Evolutionary conservation across 2,329 filamentous ascomycete species (phyloP).

Genomic region (Diaporthe velutina): DNA sequence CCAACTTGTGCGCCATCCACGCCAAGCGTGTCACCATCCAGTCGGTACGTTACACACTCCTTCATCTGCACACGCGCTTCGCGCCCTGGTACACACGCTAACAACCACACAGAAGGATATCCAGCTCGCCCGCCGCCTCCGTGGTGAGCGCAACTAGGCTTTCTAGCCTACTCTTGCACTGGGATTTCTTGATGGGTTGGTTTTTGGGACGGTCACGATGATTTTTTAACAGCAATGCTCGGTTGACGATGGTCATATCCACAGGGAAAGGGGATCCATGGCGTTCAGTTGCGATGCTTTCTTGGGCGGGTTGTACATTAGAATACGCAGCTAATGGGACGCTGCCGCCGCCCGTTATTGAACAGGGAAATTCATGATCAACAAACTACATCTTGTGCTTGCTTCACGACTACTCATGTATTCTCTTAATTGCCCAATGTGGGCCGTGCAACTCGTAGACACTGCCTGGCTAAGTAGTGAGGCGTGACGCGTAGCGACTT

Average conservation of each 20-base stretch:
- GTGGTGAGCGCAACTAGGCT: conserved; percentile 88
- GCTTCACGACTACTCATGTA: background rate
- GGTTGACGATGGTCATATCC: conserved; percentile 53
- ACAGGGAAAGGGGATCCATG: conserved; percentile 55
- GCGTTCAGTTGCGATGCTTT: conserved; percentile 58
- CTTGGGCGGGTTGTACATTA: conserved; percentile 56
- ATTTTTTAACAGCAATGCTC: conserved; percentile 55
- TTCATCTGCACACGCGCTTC: background rate
- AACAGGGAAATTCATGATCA: conserved; percentile 46
- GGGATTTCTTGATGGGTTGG: conserved; percentile 42
- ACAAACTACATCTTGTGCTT: background rate
- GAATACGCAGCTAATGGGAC: conserved; percentile 50
- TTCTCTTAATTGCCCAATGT: no score
- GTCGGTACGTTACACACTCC: conserved; percentile 60
- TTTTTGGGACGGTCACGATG: conserved; percentile 55
- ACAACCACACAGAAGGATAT: conserved; percentile 81
- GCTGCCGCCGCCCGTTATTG: conserved; percentile 44
- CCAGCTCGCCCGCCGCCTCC: conserved; percentile 93
- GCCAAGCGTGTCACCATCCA: conserved; percentile 99
- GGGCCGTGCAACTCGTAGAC: background rate
- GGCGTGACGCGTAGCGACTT: background rate
- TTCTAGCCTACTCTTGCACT: conserved; percentile 38
- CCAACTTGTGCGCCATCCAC: conserved; percentile 98
- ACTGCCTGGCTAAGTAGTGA: rapidly evolving
- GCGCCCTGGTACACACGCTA: conserved; percentile 45